Evolutionary conservation across 1,284 basidiomycete genomes (phyloP), one percentile per base, ranked within the genome.

Genomic region (Cutaneotrichosporon dermatis): DNA sequence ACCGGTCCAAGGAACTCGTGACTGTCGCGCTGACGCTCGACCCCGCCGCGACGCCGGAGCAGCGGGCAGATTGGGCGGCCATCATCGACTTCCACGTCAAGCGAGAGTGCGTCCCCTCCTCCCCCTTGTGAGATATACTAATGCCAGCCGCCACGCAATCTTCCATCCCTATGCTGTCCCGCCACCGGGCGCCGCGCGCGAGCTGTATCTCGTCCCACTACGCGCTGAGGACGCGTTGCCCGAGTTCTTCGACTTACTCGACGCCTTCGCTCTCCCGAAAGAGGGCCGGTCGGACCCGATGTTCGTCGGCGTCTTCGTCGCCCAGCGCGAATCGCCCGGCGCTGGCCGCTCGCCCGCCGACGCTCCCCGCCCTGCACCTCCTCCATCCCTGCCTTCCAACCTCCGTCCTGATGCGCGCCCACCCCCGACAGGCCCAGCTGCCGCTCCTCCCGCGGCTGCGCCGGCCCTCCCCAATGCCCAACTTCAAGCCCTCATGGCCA

Each of bases 151-250:
- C 25, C 89, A 93, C 75, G 91, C 88, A 7, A 81, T 93, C 11
- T 84, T 90, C 41, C 90, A 90, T 64, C 92, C 91, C 10, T 92
- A 90, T 86, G 88, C 88, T 10, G 40, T 60, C 8, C 55, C 82
- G 82, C 88, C 90, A 6, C 77, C 84, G 63, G 83, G 85, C 61
- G 88, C 87, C 15, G 89, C 91, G 37, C 87, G 88, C 64, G 93
- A 97, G 73, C 78, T 95, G 39, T 97, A 97, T 70, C 83, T 95
- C 60, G 83, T 95, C 16, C 93, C 93, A 1, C 76, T 96, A 5
- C 80, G 83, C 15, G 82, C 88, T 12, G 80, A 79, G 34, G 84
- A 88, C 53, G 80, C 86, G 0, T 76, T 48, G 33, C 55, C 55
- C 25, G 55, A 50, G 33, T n/a, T 56, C 9, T 83, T 94, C 62